These are phyloP conservation scores for Lasiodiplodia theobromae DNA, from an alignment of 2,329 filamentous ascomycete species.

Conservation along the genomic window DNA sequence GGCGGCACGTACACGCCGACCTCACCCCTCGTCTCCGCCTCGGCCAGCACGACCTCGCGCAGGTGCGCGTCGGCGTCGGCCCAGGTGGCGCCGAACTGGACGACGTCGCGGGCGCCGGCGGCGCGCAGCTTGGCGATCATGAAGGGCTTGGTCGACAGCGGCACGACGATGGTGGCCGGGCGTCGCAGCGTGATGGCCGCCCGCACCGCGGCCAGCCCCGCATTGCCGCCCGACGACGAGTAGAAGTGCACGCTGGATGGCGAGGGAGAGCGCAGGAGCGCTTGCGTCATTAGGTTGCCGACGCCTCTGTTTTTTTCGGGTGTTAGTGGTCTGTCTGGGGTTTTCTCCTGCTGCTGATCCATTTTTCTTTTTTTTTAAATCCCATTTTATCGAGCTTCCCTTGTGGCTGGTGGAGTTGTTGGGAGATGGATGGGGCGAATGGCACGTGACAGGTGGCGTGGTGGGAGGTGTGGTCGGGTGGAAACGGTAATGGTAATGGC, in stretches of 20 bases:
- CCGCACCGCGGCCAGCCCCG: constrained; percentile 80
- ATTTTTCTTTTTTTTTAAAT: too few relatives aligned
- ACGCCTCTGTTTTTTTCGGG: constrained; percentile 59
- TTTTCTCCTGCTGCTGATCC: too few relatives aligned
- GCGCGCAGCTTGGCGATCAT: constrained; percentile 76
- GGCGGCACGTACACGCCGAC: constrained; percentile 70
- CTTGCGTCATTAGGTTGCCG: constrained; percentile 71
- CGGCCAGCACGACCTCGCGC: constrained; percentile 60
- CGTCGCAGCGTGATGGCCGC: constrained; percentile 70
- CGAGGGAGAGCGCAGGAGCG: constrained; percentile 47
- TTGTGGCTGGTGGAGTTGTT: background rate
- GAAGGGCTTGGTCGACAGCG: constrained; percentile 67
- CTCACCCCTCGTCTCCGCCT: constrained; percentile 38
- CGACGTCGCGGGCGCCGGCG: constrained; percentile 71
- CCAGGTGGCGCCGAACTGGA: constrained; percentile 73
- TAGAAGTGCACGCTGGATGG: constrained; percentile 70
- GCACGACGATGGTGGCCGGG: constrained; percentile 78
- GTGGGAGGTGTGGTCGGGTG: background rate
- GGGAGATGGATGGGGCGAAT: background rate
- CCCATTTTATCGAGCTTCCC: too few relatives aligned
- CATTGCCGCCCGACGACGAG: constrained; percentile 82
- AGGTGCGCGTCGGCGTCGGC: constrained; percentile 72
- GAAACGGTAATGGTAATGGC: background rate
- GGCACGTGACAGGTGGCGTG: background rate
- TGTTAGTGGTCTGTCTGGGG: too few relatives aligned